These are phyloP conservation scores for Chrysophaeum taylorii DNA, from an alignment of 352 stramenopile species.

Conservation along the genomic window DNA sequence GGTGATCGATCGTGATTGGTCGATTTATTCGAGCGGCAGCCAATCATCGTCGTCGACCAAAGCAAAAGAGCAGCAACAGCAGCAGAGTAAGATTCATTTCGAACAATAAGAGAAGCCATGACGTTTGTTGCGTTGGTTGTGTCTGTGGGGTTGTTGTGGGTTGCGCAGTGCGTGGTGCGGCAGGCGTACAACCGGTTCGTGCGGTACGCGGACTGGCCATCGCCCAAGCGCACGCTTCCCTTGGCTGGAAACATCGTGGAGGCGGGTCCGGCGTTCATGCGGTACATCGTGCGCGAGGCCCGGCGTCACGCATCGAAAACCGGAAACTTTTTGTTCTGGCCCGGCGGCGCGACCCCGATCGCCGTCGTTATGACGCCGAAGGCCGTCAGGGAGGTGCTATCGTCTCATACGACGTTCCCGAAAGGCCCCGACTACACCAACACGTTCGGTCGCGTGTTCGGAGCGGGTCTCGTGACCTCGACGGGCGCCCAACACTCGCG, in stretches of 20 bases:
- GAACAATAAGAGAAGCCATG: too few species aligned
- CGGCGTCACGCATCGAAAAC: conserved; percentile 4
- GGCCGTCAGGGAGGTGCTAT: conserved; percentile 17
- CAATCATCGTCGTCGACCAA: too few species aligned
- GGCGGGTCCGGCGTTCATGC: conserved; percentile 6
- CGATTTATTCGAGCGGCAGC: too few species aligned
- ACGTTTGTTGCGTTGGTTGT: too few species aligned
- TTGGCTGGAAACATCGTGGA: conserved; percentile 12
- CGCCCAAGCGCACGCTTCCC: too few species aligned
- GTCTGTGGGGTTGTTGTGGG: too few species aligned
- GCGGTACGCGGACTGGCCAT: too few species aligned
- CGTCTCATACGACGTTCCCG: conserved; percentile 17
- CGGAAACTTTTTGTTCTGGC: conserved; percentile 25
- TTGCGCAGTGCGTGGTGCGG: too few species aligned
- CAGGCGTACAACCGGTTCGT: too few species aligned
- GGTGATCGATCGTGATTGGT: too few species aligned
- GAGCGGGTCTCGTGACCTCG: conserved; percentile 31
- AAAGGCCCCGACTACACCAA: conserved; percentile 28
- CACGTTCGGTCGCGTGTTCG: conserved; percentile 30
- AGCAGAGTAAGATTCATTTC: too few species aligned
- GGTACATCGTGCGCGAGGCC: not conserved
- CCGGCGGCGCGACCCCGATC: conserved; percentile 10
- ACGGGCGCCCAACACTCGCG: conserved; percentile 25
- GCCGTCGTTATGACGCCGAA: conserved; percentile 21
- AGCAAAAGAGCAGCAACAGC: too few species aligned